Conservation (phyloP, 768 basidiomycete species). For the Crucibulum laeve region DNA sequence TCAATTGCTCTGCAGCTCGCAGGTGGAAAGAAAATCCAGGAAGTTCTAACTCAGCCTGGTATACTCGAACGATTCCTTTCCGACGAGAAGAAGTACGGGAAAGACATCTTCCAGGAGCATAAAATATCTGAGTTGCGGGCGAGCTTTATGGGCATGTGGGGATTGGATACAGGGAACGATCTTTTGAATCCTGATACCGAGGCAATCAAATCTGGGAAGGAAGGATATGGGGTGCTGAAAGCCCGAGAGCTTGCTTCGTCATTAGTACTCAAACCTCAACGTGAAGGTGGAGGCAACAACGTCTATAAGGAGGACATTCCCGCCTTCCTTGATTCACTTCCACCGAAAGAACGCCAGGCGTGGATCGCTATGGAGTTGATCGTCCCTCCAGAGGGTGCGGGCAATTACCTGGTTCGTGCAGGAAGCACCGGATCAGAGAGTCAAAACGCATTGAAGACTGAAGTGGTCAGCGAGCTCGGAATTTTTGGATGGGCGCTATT, state of each 20-base stretch:
- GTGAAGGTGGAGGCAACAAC: slow-evolving; percentile 98
- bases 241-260: slow-evolving; percentile 46
- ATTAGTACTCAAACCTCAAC: slow-evolving; percentile 92
- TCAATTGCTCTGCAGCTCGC: slow-evolving; percentile 90
- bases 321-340: slow-evolving; percentile 62
- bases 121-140: slow-evolving; percentile 54
- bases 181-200: slow-evolving; percentile 24
- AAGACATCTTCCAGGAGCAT: slow-evolving; percentile 21
- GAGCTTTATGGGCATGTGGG: slow-evolving; percentile 91
- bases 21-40: slow-evolving; percentile 93
- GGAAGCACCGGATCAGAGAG: slow-evolving; percentile 34
- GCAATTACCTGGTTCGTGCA: slow-evolving; percentile 76
- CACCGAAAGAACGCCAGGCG: slow-evolving; percentile 59
- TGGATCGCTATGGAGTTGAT: slow-evolving; percentile 99
- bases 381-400: slow-evolving; percentile 59
- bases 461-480: slow-evolving; percentile 87
- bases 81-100: slow-evolving; percentile 30
- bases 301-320: slow-evolving; percentile 85
- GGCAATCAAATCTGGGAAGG: slow-evolving; percentile 19
- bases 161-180: slow-evolving; percentile 51
- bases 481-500: slow-evolving; percentile 90
- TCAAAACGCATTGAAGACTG: slow-evolving; percentile 44
- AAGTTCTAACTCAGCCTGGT: slow-evolving; percentile 72
- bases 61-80: slow-evolving; percentile 71
- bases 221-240: slow-evolving; percentile 39